phyloP scores from a whole-genome alignment of 2,329 filamentous ascomycete species.

The Stagonosporopsis cucurbitacearum region DNA sequence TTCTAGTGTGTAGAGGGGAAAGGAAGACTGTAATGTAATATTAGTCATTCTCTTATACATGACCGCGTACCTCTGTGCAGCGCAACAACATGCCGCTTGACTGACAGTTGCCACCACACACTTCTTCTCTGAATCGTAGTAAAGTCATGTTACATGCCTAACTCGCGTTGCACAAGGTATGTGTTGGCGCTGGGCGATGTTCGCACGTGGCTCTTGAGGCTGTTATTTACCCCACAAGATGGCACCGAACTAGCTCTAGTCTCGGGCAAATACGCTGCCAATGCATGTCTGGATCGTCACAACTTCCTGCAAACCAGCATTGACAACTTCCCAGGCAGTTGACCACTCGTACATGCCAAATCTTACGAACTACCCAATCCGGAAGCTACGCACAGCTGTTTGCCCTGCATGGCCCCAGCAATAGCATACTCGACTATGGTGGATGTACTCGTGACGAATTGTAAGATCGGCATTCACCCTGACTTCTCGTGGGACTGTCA shows the following conservation, averaged over 20 bases:
- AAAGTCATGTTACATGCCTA: background rate
- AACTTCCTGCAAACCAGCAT: slow-evolving; percentile 9
- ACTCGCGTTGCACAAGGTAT: slow-evolving; percentile 6
- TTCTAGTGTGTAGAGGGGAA: slow-evolving; percentile 14
- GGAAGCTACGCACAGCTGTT: slow-evolving; percentile 19
- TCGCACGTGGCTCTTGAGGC: slow-evolving; percentile 10
- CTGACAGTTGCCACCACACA: background rate
- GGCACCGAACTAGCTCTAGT: slow-evolving; percentile 10
- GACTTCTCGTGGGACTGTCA: slow-evolving; percentile 19
- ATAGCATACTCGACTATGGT: slow-evolving; percentile 21
- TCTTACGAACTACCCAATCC: slow-evolving; percentile 14
- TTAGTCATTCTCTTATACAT: background rate
- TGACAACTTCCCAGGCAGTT: slow-evolving; percentile 2
- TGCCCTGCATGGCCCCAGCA: slow-evolving; percentile 21
- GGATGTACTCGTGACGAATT: slow-evolving; percentile 40
- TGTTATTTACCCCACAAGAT: slow-evolving; percentile 17
- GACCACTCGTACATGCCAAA: slow-evolving; percentile 11
- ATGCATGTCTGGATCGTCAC: slow-evolving; percentile 21
- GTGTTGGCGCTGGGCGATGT: background rate
- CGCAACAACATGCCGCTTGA: background rate
- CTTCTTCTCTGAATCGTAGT: background rate
- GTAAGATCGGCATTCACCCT: slow-evolving; percentile 35
- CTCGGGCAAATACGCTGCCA: slow-evolving; percentile 1
- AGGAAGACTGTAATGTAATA: slow-evolving; percentile 1
- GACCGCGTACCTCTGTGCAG: background rate